Percentiles rank a stretch among this genome's conserved stretches.
These are phyloP conservation scores for Russula vinacea DNA, from an alignment of 768 basidiomycete genomes.

Conservation along the genomic window DNA sequence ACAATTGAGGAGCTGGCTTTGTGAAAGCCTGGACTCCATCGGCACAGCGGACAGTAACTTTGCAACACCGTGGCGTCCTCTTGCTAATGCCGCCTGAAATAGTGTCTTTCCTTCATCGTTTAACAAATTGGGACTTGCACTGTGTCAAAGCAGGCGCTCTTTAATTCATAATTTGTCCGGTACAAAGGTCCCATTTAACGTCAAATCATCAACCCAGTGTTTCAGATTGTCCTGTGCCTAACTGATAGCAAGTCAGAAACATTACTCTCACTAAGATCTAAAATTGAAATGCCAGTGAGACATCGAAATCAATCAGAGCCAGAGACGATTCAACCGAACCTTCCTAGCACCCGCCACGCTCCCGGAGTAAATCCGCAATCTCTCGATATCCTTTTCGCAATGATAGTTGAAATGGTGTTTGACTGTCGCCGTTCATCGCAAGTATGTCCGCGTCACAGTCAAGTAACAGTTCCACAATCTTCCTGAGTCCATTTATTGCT, in stretches of 20 bases:
- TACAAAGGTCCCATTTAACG: too few species aligned
- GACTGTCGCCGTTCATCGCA: background rate
- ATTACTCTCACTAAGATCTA: background rate
- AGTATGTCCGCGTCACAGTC: conserved; percentile 2
- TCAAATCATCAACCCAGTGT: background rate
- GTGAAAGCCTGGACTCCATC: too few species aligned
- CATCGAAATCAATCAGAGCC: background rate
- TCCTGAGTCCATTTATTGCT: background rate
- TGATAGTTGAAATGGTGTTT: background rate
- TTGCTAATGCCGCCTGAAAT: too few species aligned
- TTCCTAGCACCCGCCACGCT: background rate
- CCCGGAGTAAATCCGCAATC: background rate
- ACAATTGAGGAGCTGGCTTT: too few species aligned
- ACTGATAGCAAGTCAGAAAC: background rate
- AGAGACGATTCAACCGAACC: background rate
- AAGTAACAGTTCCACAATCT: background rate
- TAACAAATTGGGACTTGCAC: too few species aligned
- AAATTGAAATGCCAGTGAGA: background rate
- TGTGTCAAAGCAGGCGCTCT: too few species aligned
- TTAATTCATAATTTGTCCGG: too few species aligned
- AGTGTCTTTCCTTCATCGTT: too few species aligned
- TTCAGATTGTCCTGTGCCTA: background rate
- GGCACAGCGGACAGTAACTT: too few species aligned
- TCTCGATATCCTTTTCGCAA: background rate
- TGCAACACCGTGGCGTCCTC: too few species aligned